phyloP scores from a whole-genome alignment of 495 filamentous ascomycete species.

The Sordaria brevicollis region DNA sequence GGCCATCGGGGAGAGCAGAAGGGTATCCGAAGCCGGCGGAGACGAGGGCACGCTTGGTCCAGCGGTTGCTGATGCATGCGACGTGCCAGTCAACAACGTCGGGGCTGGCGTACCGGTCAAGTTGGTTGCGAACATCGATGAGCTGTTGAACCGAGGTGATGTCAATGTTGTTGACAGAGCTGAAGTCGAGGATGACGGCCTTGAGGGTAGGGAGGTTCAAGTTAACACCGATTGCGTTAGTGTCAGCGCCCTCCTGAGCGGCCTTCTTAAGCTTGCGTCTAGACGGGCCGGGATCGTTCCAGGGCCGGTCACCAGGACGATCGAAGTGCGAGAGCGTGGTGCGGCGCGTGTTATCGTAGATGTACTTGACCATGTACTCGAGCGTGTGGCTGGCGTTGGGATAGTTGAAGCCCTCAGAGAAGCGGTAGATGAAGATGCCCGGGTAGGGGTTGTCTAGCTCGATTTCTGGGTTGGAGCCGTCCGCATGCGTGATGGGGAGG shows the following conservation, averaged over 20 bases:
- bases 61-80: slow-evolving; percentile 88
- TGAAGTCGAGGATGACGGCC: slow-evolving; percentile 91
- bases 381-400: slow-evolving; percentile 89
- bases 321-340: slow-evolving; percentile 57
- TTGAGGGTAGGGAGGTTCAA: slow-evolving; percentile 64
- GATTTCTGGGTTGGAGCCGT: slow-evolving; percentile 85
- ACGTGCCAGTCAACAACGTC: slow-evolving; percentile 93
- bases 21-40: slow-evolving; percentile 90
- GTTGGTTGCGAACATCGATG: slow-evolving; percentile 95
- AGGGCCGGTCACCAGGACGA: slow-evolving; percentile 75
- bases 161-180: slow-evolving; percentile 92
- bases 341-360: slow-evolving; percentile 67
- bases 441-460: slow-evolving; percentile 73
- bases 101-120: slow-evolving; percentile 78
- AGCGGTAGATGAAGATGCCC: slow-evolving; percentile 95
- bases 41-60: slow-evolving; percentile 93
- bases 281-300: slow-evolving; percentile 86
- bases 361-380: slow-evolving; percentile 62
- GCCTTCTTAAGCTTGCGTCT: slow-evolving; percentile 19
- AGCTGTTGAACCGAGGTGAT: slow-evolving; percentile 89
- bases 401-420: slow-evolving; percentile 95
- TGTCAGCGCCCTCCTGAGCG: slow-evolving; percentile 23
- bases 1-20: slow-evolving; percentile 35
- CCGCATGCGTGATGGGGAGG: slow-evolving; percentile 77
- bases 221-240: slow-evolving; percentile 32